phyloP scores from a whole-genome alignment of 2,329 filamentous ascomycete species.

The Delphinella strobiligena region DNA sequence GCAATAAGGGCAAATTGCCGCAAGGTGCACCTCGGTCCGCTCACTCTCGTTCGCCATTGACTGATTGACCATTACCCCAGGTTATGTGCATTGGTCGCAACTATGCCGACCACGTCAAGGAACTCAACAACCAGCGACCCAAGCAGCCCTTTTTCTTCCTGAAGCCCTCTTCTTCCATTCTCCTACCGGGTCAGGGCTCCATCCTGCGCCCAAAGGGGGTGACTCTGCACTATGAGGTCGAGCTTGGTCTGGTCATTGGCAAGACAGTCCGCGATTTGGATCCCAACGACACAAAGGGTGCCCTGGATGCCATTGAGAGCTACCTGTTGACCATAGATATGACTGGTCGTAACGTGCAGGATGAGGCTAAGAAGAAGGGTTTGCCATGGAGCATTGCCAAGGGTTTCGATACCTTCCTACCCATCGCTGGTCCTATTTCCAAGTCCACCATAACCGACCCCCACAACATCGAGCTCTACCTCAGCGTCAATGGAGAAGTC shows the following conservation, averaged over 20 bases:
- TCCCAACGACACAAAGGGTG: conserved; percentile 60
- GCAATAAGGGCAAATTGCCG: conserved; percentile 33
- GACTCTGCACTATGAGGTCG: conserved; percentile 86
- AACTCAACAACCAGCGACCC: conserved; percentile 71
- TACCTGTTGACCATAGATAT: conserved; percentile 93
- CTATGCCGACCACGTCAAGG: conserved; percentile 91
- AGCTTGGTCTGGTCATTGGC: conserved; percentile 81
- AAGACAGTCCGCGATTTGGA: conserved; percentile 66
- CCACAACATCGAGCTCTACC: conserved; percentile 74
- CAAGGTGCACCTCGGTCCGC: conserved; percentile 25
- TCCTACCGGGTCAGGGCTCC: conserved; percentile 65
- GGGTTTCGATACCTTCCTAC: conserved; percentile 95
- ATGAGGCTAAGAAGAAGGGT: conserved; percentile 93
- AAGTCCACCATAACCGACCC: conserved; percentile 75
- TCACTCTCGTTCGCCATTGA: background rate
- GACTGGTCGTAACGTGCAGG: conserved; percentile 90
- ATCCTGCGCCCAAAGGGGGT: conserved; percentile 74
- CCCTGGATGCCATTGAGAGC: conserved; percentile 69
- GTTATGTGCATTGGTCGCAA: conserved; percentile 91
- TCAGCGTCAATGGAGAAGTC: conserved; percentile 68
- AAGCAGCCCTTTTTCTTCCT: conserved; percentile 99
- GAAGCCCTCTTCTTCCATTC: conserved; percentile 79
- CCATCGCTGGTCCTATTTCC: conserved; percentile 68
- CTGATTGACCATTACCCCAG: conserved; percentile 27
- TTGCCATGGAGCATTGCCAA: conserved; percentile 94